Conservation (phyloP, 1,284 basidiomycete species). For the Naganishia sp. region DNA sequence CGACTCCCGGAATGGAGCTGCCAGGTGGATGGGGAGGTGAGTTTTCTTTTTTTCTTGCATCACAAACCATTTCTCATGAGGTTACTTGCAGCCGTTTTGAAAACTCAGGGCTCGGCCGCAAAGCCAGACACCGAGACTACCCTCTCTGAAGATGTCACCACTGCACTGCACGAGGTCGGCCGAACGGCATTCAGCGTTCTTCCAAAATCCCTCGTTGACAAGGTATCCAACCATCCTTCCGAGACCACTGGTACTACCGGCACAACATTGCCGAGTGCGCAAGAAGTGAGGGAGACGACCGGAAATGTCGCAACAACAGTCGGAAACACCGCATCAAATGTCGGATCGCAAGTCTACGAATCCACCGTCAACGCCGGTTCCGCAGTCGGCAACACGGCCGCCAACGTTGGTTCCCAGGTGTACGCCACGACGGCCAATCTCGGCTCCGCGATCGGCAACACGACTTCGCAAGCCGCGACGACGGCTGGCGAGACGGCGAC, state of each 20-base stretch:
- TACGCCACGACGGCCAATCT: neutral
- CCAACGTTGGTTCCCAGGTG: slow-evolving; percentile 7
- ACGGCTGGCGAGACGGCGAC: neutral
- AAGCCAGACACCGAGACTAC: slow-evolving; percentile 26
- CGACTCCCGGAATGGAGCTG: slow-evolving; percentile 46
- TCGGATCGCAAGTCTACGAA: slow-evolving; percentile 2
- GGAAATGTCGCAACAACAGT: slow-evolving; percentile 8
- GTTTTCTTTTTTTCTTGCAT: slow-evolving; percentile 21
- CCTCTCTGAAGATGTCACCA: slow-evolving; percentile 41
- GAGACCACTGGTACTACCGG: neutral
- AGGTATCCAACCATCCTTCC: slow-evolving; percentile 34
- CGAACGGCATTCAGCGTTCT: slow-evolving; percentile 43
- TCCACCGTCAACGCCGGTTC: neutral
- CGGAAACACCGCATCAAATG: slow-evolving; percentile 1
- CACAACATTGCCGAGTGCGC: neutral
- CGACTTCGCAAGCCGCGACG: neutral
- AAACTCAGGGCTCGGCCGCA: slow-evolving; percentile 11
- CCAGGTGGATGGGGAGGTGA: slow-evolving; percentile 50
- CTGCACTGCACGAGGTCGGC: slow-evolving; percentile 44
- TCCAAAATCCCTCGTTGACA: slow-evolving; percentile 42
- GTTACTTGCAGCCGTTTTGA: neutral
- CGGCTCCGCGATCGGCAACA: slow-evolving; percentile 1
- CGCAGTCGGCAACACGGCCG: neutral
- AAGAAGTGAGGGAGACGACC: slow-evolving; percentile 4
- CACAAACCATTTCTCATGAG: slow-evolving; percentile 30